Evolutionary conservation across 768 basidiomycete genomes (phyloP).

Genomic region (Boletus patriciae): DNA sequence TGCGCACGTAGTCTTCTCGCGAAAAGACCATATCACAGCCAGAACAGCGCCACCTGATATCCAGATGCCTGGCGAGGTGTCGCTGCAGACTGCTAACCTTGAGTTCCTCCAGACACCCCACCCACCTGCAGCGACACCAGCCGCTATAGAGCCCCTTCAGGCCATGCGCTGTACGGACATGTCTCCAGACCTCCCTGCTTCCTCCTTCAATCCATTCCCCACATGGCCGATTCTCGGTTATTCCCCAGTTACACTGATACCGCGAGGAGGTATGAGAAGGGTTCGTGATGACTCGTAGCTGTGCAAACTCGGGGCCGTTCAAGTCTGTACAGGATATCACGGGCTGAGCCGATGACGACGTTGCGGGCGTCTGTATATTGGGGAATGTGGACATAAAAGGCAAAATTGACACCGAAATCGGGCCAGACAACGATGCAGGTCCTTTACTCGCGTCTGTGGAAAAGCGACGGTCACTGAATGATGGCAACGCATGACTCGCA

Average conservation of each 20-base stretch:
- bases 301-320: background rate
- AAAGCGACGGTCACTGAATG: background rate
- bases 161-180: conserved; percentile 11
- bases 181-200: conserved; percentile 10
- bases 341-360: background rate
- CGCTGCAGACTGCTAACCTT: conserved; percentile 13
- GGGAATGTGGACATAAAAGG: background rate
- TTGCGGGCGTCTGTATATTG: background rate
- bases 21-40: conserved; percentile 5
- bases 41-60: conserved; percentile 16
- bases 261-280: background rate
- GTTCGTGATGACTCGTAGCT: background rate
- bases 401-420: background rate
- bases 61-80: conserved; percentile 9
- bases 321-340: background rate
- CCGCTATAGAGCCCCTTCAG: conserved; percentile 7
- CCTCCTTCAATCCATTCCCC: conserved; percentile 12
- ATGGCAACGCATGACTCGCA: background rate
- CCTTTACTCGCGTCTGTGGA: background rate
- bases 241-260: conserved; percentile 8
- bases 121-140: conserved; percentile 5
- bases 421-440: background rate
- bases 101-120: conserved; percentile 10
- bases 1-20: conserved; percentile 6
- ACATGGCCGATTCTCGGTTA: background rate